phyloP scores from a whole-genome alignment of 225 moss, liverwort and hornwort species.

The Bryum argenteum region DNA sequence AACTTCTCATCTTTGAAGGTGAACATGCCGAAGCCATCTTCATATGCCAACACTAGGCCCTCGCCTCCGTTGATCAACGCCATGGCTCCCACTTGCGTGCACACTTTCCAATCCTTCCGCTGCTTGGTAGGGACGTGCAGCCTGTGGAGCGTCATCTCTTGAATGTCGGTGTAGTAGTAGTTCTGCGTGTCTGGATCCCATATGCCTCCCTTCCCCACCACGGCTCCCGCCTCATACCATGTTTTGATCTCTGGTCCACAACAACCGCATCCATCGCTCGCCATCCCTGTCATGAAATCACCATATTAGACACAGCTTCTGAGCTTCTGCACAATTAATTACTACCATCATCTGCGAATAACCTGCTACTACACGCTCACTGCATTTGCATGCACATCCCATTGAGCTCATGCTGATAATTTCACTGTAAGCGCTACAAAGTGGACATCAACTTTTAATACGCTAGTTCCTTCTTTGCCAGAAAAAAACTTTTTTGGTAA shows the following conservation, averaged over 20 bases:
- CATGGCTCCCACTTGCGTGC: conserved; percentile 76
- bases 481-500: too few relatives aligned
- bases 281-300: conserved; percentile 23
- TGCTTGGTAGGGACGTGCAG: conserved; percentile 40
- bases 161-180: conserved; percentile 73
- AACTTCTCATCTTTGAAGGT: conserved; percentile 67
- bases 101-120: conserved; percentile 55
- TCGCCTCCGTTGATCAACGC: conserved; percentile 63
- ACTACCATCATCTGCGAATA: too few relatives aligned
- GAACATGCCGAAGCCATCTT: conserved; percentile 81
- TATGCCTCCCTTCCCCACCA: conserved; percentile 79
- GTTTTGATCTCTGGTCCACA: conserved; percentile 19
- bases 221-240: conserved; percentile 57
- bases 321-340: too few relatives aligned
- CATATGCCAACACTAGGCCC: conserved; percentile 75
- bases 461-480: too few relatives aligned
- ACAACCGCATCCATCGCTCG: neutral
- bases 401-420: too few relatives aligned
- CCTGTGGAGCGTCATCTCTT: conserved; percentile 40
- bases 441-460: too few relatives aligned
- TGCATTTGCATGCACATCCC: too few relatives aligned
- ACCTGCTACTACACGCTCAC: too few relatives aligned
- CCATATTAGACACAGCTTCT: neutral
- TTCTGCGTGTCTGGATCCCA: conserved; percentile 69
- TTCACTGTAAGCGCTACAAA: too few relatives aligned